Base-by-base conservation (phyloP, 805 yeast species). In the Wickerhamiella nectarea region DNA sequence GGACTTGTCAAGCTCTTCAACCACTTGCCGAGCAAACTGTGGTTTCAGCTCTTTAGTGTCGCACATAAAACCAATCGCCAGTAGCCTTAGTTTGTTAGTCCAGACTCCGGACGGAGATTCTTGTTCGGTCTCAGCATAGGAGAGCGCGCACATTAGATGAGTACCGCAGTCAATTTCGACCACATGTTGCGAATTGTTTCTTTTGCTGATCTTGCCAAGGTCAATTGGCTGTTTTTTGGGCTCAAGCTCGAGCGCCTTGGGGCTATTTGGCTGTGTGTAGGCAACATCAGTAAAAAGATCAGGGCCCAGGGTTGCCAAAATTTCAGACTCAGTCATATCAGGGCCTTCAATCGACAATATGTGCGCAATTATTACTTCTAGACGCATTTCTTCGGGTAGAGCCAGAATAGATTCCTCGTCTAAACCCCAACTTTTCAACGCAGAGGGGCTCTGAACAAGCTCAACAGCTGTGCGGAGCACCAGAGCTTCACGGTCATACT, bases 301-400 rank as follows among this genome's bases (percentile, higher is more conserved):
- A 6, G 29, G 17, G 8, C 18, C 41, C 15, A 38, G 25, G 9
- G 41, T 28, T 3, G 14, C 19, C 9, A 38, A 17, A 28, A 38
- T 19, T 11, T 38, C 41, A 1, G 10, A 8, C 18, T 15, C 11
- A 5, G 26, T 20, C 34, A 38, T 28, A 1, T 38, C 41, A 3
- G 22, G 25, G 18, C 35, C 41, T 18, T 19, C 14, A 15, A 17
- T 11, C 3, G 29, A 12, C 25, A 29, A 2, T 3, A 38, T 6
- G n/a, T 28, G 29, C 3, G 34, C 15, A 5, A 20, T 19, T 12
- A 38, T 21, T 7, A 33, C 22, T n/a, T 38, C 41, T 4, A 38
- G 18, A 7, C 29, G 34, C n/a, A 38, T 26, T 11, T 38, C 41
- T 9, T 38, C 41, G 6, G 41, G 41, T n/a, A 38, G 20, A 4